These are phyloP conservation scores for Exophiala calicioides DNA, from an alignment of 2,329 filamentous ascomycete species.

Conservation along the genomic window DNA sequence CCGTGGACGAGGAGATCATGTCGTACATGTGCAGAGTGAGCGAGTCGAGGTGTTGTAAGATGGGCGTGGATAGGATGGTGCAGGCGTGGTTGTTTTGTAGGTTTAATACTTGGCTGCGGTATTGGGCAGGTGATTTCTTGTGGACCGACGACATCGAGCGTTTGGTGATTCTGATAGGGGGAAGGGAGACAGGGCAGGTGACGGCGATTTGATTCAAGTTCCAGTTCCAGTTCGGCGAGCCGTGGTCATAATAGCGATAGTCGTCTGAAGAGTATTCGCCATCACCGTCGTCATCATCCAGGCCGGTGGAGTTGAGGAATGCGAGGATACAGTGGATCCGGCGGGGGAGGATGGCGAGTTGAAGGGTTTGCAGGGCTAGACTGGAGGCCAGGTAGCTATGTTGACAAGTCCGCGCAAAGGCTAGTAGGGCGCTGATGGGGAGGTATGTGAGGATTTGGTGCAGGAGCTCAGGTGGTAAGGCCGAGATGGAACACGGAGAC, in stretches of 20 bases:
- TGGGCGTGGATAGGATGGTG: conserved; percentile 12
- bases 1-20: conserved; percentile 36
- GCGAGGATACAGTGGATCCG: conserved; percentile 37
- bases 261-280: conserved; percentile 1
- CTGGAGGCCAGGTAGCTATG: conserved; percentile 34
- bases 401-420: conserved; percentile 37
- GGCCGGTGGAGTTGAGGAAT: conserved; percentile 33
- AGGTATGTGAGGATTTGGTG: conserved; percentile 37
- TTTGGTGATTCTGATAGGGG: not conserved
- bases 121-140: conserved; percentile 13
- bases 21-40: conserved; percentile 32
- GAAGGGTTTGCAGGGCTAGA: conserved; percentile 35
- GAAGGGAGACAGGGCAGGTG: conserved; percentile 10
- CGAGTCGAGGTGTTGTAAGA: conserved; percentile 17
- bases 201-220: conserved; percentile 19
- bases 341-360: conserved; percentile 38
- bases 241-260: too few species aligned
- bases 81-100: conserved; percentile 25
- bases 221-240: too few species aligned
- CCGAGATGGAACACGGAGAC: conserved; percentile 5
- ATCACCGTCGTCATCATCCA: conserved; percentile 22
- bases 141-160: conserved; percentile 16
- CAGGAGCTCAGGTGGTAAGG: conserved; percentile 37
- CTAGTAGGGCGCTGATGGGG: conserved; percentile 34
- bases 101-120: conserved; percentile 17